phyloP scores from a whole-genome alignment of 2,329 filamentous ascomycete species.

The Microdochium bolleyi region DNA sequence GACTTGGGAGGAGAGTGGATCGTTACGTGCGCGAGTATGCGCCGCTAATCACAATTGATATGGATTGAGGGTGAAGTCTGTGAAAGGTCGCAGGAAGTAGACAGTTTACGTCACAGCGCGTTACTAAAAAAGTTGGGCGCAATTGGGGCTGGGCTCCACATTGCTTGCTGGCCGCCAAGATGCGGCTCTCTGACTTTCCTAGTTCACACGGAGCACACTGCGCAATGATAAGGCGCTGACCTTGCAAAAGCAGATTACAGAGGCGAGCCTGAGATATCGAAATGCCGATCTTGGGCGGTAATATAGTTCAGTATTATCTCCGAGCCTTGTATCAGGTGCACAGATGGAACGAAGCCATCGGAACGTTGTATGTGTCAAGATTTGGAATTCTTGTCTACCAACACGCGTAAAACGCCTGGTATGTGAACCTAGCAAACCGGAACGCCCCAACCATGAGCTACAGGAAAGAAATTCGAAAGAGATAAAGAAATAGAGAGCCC shows the following conservation, averaged over 20 bases:
- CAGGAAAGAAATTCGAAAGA: neutral
- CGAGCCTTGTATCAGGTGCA: too few relatives aligned
- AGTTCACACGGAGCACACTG: too few relatives aligned
- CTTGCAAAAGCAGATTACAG: too few relatives aligned
- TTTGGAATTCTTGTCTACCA: neutral
- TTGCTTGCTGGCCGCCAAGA: too few relatives aligned
- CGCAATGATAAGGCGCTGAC: too few relatives aligned
- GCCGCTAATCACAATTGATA: too few relatives aligned
- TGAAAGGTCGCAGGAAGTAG: neutral
- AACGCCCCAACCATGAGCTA: slow-evolving; percentile 1
- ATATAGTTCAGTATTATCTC: too few relatives aligned
- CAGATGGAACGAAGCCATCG: too few relatives aligned
- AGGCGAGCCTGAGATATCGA: too few relatives aligned
- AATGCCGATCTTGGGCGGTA: too few relatives aligned
- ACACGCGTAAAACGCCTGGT: neutral
- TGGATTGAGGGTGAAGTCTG: neutral
- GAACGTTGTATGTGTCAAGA: neutral
- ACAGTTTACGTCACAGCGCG: neutral
- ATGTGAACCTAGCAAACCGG: neutral
- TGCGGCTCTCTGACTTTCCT: too few relatives aligned
- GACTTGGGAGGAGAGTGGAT: neutral
- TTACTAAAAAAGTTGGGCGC: neutral
- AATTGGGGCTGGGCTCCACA: neutral
- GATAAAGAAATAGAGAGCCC: neutral
- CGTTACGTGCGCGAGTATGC: neutral